Conservation (phyloP, 2,329 filamentous ascomycete genomes). For the Endothia cerciana region DNA sequence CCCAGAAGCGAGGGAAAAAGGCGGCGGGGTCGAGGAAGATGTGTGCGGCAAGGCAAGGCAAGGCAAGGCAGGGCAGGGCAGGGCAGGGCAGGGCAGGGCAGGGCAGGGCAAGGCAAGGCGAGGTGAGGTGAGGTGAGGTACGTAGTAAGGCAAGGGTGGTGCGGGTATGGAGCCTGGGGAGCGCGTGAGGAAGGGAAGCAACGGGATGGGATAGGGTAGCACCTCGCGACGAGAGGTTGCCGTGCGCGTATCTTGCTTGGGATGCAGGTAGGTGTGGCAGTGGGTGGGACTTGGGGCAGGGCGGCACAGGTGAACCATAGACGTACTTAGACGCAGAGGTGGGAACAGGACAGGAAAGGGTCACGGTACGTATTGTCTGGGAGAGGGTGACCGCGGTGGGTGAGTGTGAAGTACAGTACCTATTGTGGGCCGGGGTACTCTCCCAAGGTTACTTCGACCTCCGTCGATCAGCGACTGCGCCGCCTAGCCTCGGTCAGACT, state of each 20-base stretch:
- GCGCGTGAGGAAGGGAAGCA: neutral
- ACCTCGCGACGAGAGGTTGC: neutral
- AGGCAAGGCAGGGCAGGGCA: neutral
- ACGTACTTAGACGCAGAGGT: constrained; percentile 15
- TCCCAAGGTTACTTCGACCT: constrained; percentile 10
- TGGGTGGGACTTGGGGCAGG: constrained; percentile 3
- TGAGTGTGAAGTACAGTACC: neutral
- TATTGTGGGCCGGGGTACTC: neutral
- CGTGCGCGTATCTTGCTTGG: constrained; percentile 8
- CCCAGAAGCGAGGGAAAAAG: constrained; percentile 16
- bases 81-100: neutral
- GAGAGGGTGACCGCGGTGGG: too few relatives aligned
- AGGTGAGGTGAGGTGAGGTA: neutral
- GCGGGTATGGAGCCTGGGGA: constrained; percentile 12
- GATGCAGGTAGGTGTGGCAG: neutral
- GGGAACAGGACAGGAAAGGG: neutral
- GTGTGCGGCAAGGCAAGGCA: neutral
- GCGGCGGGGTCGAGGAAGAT: constrained; percentile 17
- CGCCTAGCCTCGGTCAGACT: constrained; percentile 28
- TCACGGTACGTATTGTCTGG: neutral
- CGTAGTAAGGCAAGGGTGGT: constrained; percentile 10
- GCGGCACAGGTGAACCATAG: constrained; percentile 7
- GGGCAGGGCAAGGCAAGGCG: neutral
- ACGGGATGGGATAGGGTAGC: neutral
- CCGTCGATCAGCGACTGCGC: constrained; percentile 28